These are phyloP conservation scores for Aspergillus nanangensis DNA, from an alignment of 495 filamentous ascomycete species.

Conservation along the genomic window DNA sequence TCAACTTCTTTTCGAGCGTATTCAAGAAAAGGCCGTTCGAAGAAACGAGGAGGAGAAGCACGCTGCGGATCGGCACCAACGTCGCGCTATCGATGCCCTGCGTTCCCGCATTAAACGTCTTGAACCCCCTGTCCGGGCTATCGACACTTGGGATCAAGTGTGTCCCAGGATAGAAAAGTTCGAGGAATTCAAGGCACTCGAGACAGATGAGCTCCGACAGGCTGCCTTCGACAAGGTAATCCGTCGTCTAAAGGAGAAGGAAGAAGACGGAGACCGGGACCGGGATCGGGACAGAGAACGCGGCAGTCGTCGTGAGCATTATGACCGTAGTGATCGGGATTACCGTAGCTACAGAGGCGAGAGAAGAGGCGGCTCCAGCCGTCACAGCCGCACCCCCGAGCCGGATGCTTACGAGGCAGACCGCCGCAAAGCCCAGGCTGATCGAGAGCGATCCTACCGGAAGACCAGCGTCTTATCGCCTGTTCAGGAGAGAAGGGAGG, in stretches of 20 bases:
- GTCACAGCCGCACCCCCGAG: slow-evolving; percentile 73
- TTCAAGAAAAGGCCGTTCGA: slow-evolving; percentile 73
- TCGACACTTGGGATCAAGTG: slow-evolving; percentile 83
- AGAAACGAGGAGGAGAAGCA: slow-evolving; percentile 82
- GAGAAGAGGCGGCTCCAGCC: slow-evolving; percentile 54
- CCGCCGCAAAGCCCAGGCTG: slow-evolving; percentile 77
- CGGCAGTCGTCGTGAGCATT: slow-evolving; percentile 51
- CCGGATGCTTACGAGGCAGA: slow-evolving; percentile 85
- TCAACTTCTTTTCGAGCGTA: slow-evolving; percentile 74
- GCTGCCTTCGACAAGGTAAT: slow-evolving; percentile 91
- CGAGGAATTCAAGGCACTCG: slow-evolving; percentile 77
- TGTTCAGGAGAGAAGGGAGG: slow-evolving; percentile 47
- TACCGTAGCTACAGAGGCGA: slow-evolving; percentile 47
- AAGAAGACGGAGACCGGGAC: slow-evolving; percentile 67
- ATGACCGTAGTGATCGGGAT: slow-evolving; percentile 41
- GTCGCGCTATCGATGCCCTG: slow-evolving; percentile 77
- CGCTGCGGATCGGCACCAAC: slow-evolving; percentile 77
- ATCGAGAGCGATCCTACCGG: slow-evolving; percentile 82
- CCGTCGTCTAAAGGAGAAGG: slow-evolving; percentile 83
- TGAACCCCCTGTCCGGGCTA: slow-evolving; percentile 72
- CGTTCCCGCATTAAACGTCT: slow-evolving; percentile 86
- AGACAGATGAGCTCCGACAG: slow-evolving; percentile 75
- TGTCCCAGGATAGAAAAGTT: slow-evolving; percentile 70
- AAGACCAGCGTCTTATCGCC: slow-evolving; percentile 63
- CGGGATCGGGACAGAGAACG: slow-evolving; percentile 51